Base-by-base conservation (phyloP, 2,329 filamentous ascomycete species). In the Ceratocystis ficicola region DNA sequence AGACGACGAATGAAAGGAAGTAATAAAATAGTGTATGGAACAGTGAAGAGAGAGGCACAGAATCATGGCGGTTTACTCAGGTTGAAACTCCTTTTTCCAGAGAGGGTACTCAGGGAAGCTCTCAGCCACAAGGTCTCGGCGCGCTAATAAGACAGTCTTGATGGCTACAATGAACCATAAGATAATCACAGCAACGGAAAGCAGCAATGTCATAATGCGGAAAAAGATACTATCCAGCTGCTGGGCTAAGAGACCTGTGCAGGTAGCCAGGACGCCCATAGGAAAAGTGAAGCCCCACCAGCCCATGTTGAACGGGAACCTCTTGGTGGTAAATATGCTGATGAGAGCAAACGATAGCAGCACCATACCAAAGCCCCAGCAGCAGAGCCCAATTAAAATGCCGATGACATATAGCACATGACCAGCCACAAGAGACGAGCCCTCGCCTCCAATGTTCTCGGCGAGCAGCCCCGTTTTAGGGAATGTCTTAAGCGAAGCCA, bases 341-440 rank as follows among this genome's bases (percentile, higher is more conserved):
- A 78, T 74, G 57, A 78, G 71, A 1, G 78, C 77, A 65, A 78
- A 79, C 6, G 72, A 74, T 5, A 79, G 69, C 76, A 77, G 79
- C 2, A 78, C 71, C 10, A 79, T 71, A 1, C 74, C 78, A 63
- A 79, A 79, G 0, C 76, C 77, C 75, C 76, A 79, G 73, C 79
- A 75, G 44, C 76, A 69, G 10, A 79, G 71, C 5, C 74, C 77
- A 12, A 74, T 65, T 57, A 78, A 73, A n/a, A 83, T 75, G 0
- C 86, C 85, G 0, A 85, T 66, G 1, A 84, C 76, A 69, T 87
- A 87, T 6, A 86, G 76, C 5, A 86, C 76, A 28, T 79, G 75
- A 0, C 83, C 83, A 30, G 70, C 73, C 17, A 66, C 64, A 8
- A 66, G 62, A 32, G 61, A 15, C 28, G 67, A 44, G 30, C 64